Evolutionary conservation across 2,329 filamentous ascomycete genomes (phyloP).

Genomic region (Stylonectria norvegica): DNA sequence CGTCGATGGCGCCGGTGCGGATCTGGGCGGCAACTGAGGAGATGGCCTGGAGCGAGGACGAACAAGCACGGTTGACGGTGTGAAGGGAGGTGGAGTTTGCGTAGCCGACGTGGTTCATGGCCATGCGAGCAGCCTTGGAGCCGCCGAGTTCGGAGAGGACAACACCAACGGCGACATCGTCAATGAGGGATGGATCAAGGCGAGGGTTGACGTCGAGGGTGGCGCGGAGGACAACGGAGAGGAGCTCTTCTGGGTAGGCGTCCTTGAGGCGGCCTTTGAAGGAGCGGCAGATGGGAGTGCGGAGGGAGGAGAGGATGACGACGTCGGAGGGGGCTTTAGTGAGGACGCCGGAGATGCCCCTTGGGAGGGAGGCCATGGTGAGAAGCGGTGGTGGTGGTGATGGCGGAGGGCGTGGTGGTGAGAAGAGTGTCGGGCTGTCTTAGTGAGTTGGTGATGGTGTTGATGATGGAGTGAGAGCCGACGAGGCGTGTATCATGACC

Average conservation of each 20-base stretch:
- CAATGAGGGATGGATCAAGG: slow-evolving; percentile 60
- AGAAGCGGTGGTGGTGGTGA: too few relatives aligned
- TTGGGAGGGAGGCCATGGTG: slow-evolving; percentile 23
- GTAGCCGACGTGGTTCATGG: slow-evolving; percentile 78
- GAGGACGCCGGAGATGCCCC: slow-evolving; percentile 71
- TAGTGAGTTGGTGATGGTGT: too few relatives aligned
- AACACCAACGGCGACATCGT: slow-evolving; percentile 83
- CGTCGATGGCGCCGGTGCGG: slow-evolving; percentile 65
- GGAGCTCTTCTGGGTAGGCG: slow-evolving; percentile 86
- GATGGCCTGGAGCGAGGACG: slow-evolving; percentile 73
- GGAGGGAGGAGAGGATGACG: slow-evolving; percentile 85
- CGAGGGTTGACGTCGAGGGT: slow-evolving; percentile 61
- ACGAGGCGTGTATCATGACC: too few relatives aligned
- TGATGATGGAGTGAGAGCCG: too few relatives aligned
- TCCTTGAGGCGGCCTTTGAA: slow-evolving; percentile 83
- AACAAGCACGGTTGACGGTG: slow-evolving; percentile 86
- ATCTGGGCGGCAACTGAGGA: slow-evolving; percentile 73
- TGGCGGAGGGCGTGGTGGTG: too few relatives aligned
- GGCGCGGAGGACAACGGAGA: slow-evolving; percentile 57
- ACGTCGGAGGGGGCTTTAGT: slow-evolving; percentile 76
- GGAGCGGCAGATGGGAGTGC: slow-evolving; percentile 80
- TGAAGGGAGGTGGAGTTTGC: slow-evolving; percentile 70
- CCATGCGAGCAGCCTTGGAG: slow-evolving; percentile 87
- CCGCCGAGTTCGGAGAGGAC: slow-evolving; percentile 90
- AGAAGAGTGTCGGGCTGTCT: too few relatives aligned